phyloP scores from a whole-genome alignment of 2,329 filamentous ascomycete species.

The Volutella citrinella region DNA sequence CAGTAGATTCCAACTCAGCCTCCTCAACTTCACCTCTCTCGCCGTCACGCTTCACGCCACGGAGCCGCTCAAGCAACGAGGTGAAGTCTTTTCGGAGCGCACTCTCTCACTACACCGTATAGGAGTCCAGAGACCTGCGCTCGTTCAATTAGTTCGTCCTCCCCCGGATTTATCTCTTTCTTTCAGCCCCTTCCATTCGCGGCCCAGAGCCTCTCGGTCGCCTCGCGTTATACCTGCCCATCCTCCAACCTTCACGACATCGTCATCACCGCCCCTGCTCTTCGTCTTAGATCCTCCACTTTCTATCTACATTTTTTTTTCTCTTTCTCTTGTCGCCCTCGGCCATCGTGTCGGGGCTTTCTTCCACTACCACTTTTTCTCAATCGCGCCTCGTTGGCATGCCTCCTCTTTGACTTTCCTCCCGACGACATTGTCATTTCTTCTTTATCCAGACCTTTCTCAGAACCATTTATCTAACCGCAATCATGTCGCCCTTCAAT shows the following conservation, averaged over 20 bases:
- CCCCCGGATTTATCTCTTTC: slow-evolving; percentile 20
- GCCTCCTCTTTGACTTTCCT: slow-evolving; percentile 19
- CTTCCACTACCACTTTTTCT: slow-evolving; percentile 18
- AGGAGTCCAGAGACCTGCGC: slow-evolving; percentile 22
- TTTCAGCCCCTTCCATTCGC: slow-evolving; percentile 19
- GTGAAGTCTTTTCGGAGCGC: slow-evolving; percentile 21
- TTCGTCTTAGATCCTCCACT: slow-evolving; percentile 9
- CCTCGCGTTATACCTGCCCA: slow-evolving; percentile 20
- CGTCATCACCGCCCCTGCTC: slow-evolving; percentile 7
- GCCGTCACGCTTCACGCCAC: no score
- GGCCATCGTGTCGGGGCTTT: slow-evolving; percentile 10
- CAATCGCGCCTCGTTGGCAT: slow-evolving; percentile 26
- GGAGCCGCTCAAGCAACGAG: no score
- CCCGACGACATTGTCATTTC: slow-evolving; percentile 17
- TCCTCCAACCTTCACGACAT: slow-evolving; percentile 16
- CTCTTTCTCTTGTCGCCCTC: slow-evolving; percentile 9
- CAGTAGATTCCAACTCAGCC: slow-evolving; percentile 26
- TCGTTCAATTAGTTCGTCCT: slow-evolving; percentile 35
- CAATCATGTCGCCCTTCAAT: slow-evolving; percentile 50
- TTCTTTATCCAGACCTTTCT: slow-evolving; percentile 23
- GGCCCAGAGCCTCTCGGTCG: no score
- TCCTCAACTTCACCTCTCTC: slow-evolving; percentile 25
- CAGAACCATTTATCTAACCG: slow-evolving; percentile 55
- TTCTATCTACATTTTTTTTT: slow-evolving; percentile 8
- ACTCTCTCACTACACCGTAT: slow-evolving; percentile 20